These are phyloP conservation scores for Macrocystidia cucumis DNA, from an alignment of 1,284 basidiomycete species.

Conservation along the genomic window DNA sequence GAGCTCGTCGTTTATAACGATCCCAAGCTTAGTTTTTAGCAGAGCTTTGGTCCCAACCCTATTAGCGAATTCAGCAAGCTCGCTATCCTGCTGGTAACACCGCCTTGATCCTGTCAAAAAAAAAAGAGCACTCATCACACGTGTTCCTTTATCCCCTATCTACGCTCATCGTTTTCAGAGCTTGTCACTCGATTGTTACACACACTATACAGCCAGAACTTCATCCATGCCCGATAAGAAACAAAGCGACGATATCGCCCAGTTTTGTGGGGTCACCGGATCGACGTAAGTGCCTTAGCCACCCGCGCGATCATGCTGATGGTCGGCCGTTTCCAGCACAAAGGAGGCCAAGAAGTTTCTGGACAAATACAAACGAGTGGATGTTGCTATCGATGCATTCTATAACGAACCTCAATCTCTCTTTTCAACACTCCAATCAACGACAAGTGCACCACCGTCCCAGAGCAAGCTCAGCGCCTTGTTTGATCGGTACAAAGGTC, in stretches of 20 bases:
- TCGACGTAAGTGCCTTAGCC: conserved; percentile 46
- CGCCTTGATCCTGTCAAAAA: too few relatives aligned
- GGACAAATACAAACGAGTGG: conserved; percentile 64
- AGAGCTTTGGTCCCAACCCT: too few relatives aligned
- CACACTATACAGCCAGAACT: conserved; percentile 1
- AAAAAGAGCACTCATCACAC: not conserved
- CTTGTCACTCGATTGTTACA: not conserved
- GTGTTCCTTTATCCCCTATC: not conserved
- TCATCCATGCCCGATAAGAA: conserved; percentile 24
- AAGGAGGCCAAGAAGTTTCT: conserved; percentile 70
- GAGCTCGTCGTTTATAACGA: too few relatives aligned
- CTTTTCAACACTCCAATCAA: conserved; percentile 17
- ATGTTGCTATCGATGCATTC: conserved; percentile 71
- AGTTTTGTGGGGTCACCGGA: conserved; percentile 62
- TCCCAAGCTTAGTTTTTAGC: too few relatives aligned
- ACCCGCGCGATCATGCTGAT: conserved; percentile 18
- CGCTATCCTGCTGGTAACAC: too few relatives aligned
- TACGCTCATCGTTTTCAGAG: not conserved
- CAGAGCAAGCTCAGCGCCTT: conserved; percentile 53
- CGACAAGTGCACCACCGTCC: conserved; percentile 27
- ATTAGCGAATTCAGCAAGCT: too few relatives aligned
- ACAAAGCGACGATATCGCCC: conserved; percentile 40
- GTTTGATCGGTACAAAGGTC: conserved; percentile 80
- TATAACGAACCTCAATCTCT: conserved; percentile 44
- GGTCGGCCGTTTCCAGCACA: conserved; percentile 25